These are phyloP conservation scores for Entophlyctis luteolus DNA, from an alignment of 192 early-diverging fungal genomes.

Conservation along the genomic window DNA sequence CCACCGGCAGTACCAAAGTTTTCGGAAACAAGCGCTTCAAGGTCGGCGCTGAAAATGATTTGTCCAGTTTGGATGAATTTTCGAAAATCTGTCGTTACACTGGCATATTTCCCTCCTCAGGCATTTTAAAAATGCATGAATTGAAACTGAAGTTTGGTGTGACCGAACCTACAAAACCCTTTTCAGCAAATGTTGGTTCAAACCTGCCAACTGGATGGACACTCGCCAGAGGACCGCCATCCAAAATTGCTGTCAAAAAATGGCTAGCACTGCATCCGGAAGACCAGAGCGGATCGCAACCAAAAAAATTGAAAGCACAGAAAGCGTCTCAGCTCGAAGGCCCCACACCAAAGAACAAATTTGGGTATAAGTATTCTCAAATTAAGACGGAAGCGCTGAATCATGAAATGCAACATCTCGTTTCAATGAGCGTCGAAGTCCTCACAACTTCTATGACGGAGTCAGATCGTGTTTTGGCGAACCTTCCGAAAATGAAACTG, in stretches of 20 bases:
- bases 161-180: too few species aligned
- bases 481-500: slow-evolving; percentile 31
- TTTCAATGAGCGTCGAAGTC: slow-evolving; percentile 62
- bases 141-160: slow-evolving; percentile 4
- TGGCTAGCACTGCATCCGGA: slow-evolving; percentile 47
- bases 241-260: slow-evolving; percentile 4
- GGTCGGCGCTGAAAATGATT: slow-evolving; percentile 32
- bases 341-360: slow-evolving; percentile 59
- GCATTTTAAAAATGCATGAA: slow-evolving; percentile 1
- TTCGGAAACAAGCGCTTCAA: slow-evolving; percentile 63
- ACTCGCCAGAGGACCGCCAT: slow-evolving; percentile 41
- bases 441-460: slow-evolving; percentile 41
- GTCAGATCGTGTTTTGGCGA: slow-evolving; percentile 2
- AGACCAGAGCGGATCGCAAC: neutral
- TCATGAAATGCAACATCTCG: slow-evolving; percentile 43
- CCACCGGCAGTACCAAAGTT: slow-evolving; percentile 42
- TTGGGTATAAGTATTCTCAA: slow-evolving; percentile 63
- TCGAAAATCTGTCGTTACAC: too few species aligned
- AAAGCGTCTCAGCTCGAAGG: slow-evolving; percentile 50
- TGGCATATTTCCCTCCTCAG: too few species aligned
- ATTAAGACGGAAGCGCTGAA: slow-evolving; percentile 42
- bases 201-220: slow-evolving; percentile 30
- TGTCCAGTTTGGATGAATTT: neutral
- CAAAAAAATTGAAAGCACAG: neutral
- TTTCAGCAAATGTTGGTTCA: too few species aligned